Evolutionary conservation across 176 grass and related monocot species (phyloP), one percentile per base, ranked within the genome.

Genomic region (Oryza longistaminata): DNA sequence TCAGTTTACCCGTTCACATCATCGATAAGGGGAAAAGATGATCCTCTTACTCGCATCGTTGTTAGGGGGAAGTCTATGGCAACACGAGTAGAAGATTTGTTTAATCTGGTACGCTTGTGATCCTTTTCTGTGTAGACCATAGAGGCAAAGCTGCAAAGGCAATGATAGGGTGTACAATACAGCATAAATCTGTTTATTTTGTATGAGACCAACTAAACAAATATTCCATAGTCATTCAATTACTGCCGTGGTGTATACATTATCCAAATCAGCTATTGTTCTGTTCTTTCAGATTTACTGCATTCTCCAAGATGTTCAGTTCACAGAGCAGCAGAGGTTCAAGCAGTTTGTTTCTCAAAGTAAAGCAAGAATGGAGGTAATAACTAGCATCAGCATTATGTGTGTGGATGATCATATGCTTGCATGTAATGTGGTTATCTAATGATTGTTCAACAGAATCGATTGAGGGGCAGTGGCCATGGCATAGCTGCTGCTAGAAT

Each of bases 301-400:
- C 74, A 85, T 99, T 93, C 93, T 99, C 75, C 96, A 99, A 83
- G 93, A 99, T 78, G 96, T 99, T 85, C 96, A 99, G 74, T 99
- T 96, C 74, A 99, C 92, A 71, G 93, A 99, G 77, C 93, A 94
- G 49, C 93, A 94, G 69, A 90, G 96, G 49, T 99, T 99, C 87
- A 99, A 92, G 81, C 96, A 99, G 81, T 99, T 99, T 89, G 96
- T 99, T 94, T 96, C 81, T 70, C 96, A 96, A 89, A 99, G 96
- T 87, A 96, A 90, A 96, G 89, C 96, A 74, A 91, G 91, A 86
- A 96, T 94, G 96, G 96, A 99, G 96, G 96, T 99, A 95, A 50
- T 76, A 76, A 64, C 77, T 82, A 21, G 17, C 48, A 87, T 67
- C 22, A 35, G 43, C 68, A 9, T 37, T n/a, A 46, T 24, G 58